These are phyloP conservation scores for Hymenochaete sp. DNA, from an alignment of 1,284 basidiomycete genomes.

Conservation along the genomic window DNA sequence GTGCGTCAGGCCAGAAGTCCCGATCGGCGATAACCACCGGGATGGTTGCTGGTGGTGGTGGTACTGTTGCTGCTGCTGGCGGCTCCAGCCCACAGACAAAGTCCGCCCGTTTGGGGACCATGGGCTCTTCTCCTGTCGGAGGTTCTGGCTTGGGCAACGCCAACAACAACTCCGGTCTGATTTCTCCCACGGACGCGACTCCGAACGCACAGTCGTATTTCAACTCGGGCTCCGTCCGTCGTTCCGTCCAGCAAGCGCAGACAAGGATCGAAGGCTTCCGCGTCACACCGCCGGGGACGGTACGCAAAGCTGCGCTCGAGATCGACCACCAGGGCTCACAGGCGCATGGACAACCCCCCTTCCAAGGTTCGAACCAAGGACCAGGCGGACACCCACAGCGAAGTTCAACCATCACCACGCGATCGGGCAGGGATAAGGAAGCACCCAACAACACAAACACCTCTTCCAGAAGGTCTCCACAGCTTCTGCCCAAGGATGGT, in stretches of 20 bases:
- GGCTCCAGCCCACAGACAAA: constrained; percentile 12
- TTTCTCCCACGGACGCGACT: background rate
- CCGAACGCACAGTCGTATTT: background rate
- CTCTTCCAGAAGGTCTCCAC: too few species aligned
- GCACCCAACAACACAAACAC: too few species aligned
- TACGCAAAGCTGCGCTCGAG: constrained; percentile 6
- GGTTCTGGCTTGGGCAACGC: too few species aligned
- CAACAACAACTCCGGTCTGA: constrained; percentile 24
- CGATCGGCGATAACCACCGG: background rate
- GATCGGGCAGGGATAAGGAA: too few species aligned
- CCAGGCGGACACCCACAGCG: background rate
- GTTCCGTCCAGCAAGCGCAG: constrained; percentile 6
- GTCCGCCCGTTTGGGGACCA: constrained; percentile 27
- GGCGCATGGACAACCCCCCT: background rate
- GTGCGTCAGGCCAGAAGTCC: constrained; percentile 2
- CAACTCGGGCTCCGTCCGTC: constrained; percentile 7
- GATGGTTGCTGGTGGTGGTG: too few species aligned
- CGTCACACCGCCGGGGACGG: constrained; percentile 14
- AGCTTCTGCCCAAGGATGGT: too few species aligned
- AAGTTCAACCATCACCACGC: too few species aligned
- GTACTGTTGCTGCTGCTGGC: background rate
- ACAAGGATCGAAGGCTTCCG: constrained; percentile 18
- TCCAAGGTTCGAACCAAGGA: background rate
- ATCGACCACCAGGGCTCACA: background rate
- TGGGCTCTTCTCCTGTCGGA: constrained; percentile 26